Base-by-base conservation (phyloP, 2,329 filamentous ascomycete genomes). In the Diplodia scrobiculata region DNA sequence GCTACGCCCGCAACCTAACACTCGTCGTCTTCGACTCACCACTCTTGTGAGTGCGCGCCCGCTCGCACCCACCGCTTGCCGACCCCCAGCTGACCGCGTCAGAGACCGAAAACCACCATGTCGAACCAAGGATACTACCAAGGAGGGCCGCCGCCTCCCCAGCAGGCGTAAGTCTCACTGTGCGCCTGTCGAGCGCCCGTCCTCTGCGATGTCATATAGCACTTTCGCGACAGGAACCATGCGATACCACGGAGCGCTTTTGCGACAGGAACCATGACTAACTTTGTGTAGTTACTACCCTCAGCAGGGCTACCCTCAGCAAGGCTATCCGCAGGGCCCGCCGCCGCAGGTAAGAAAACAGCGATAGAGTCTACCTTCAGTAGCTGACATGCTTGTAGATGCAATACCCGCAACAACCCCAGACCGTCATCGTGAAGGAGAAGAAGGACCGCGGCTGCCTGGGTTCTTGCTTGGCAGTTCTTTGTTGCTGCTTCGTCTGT, bases 401-500 rank as follows among this genome's bases (percentile, higher is more conserved):
- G 79, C 76, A 82, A 72, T 83, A 84, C 71, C 83, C 84, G 71
- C 82, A 84, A 70, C 79, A 75, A 3, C 79, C 81, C 34, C 74
- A 76, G 55, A 78, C 79, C 58, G 75, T 77, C 1, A 68, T 76
- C 52, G 72, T 76, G 60, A 77, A 78, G 68, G 74, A 81, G 72
- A 81, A 82, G 73, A 82, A 82, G 72, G 79, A 80, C 68, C 75
- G 79, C 45, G 83, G 84, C 55, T 86, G 84, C 70, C 74, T 86
- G 64, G 76, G 74, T 54, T 78, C 81, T 14, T 86, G 82, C 76
- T 73, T 87, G 58, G 84, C 83, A 55, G 79, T 79, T 38, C 74
- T 88, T 45, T 88, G 86, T 78, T 89, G 86, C 74, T 88, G 86
- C 72, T 88, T 86, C 76, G 80, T 88, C 32, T 87, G 84, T 71